A percentile compares a stretch with the other conserved stretches of the same genome.
Conservation (phyloP, 2,329 filamentous ascomycete genomes). For the Alternaria sp. region DNA sequence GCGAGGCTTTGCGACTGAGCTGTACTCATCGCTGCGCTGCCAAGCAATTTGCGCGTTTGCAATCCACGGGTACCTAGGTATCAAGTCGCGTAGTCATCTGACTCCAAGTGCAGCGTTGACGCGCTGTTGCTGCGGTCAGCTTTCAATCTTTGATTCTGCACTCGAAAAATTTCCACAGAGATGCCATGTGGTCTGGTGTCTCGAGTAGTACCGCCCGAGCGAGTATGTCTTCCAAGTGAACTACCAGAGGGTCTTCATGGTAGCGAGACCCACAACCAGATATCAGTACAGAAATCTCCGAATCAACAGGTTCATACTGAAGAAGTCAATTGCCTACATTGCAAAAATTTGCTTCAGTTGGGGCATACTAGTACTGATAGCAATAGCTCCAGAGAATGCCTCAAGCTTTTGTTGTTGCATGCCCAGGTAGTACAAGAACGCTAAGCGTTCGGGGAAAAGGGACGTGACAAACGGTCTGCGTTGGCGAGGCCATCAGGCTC, state of each 20-base stretch:
- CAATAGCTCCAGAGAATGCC: not conserved
- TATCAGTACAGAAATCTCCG: not conserved
- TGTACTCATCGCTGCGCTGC: not conserved
- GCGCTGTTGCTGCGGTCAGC: not conserved
- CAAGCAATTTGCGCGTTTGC: not conserved
- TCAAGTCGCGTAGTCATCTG: not conserved
- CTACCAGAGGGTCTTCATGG: not conserved
- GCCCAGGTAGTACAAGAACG: not conserved
- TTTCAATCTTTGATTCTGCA: not conserved
- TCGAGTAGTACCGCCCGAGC: no score
- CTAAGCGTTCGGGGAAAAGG: not conserved
- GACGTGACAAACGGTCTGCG: not conserved
- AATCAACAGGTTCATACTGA: not conserved
- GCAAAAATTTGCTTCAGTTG: not conserved
- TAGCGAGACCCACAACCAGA: not conserved
- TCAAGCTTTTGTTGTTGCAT: not conserved
- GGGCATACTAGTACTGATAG: not conserved
- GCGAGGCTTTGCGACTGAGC: not conserved
- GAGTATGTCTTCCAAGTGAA: not conserved
- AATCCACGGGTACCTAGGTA: not conserved
- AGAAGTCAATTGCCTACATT: not conserved
- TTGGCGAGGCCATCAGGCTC: not conserved
- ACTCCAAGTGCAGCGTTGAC: not conserved
- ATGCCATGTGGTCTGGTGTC: not conserved
- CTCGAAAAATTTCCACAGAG: not conserved